Evolutionary conservation across 2,329 filamentous ascomycete species (phyloP).

Genomic region (Hypoxylon sp.): DNA sequence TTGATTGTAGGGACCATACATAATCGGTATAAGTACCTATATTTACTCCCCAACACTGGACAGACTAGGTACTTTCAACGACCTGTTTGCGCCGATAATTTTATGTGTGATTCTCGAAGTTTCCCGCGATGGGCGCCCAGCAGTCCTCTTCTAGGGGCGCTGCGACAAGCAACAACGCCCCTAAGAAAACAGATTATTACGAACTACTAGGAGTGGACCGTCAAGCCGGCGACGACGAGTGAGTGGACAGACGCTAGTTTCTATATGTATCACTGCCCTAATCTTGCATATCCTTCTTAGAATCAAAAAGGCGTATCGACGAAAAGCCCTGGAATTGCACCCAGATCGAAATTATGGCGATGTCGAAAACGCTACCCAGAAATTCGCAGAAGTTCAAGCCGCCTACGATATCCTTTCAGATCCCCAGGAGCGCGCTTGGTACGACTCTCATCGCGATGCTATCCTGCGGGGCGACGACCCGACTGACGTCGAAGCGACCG

Average conservation of each 20-base stretch:
- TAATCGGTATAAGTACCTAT: not conserved
- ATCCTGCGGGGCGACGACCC: slow-evolving; percentile 79
- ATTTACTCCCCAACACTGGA: not conserved
- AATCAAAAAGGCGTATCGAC: slow-evolving; percentile 93
- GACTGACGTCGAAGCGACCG: slow-evolving; percentile 63
- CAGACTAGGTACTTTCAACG: not conserved
- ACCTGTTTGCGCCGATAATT: not conserved
- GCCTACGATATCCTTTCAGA: slow-evolving; percentile 98
- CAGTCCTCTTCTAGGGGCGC: slow-evolving; percentile 64
- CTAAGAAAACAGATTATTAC: slow-evolving; percentile 83
- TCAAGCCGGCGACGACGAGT: slow-evolving; percentile 86
- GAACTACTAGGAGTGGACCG: slow-evolving; percentile 82
- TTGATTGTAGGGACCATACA: too few relatives aligned
- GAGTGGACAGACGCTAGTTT: slow-evolving; percentile 50
- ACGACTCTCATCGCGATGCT: slow-evolving; percentile 91
- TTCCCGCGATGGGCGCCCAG: slow-evolving; percentile 65
- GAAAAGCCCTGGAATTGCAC: slow-evolving; percentile 91
- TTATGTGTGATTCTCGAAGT: slow-evolving; percentile 44
- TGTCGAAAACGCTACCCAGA: slow-evolving; percentile 83
- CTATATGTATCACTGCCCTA: slow-evolving; percentile 4
- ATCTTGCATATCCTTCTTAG: slow-evolving; percentile 59
- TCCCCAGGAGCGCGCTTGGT: slow-evolving; percentile 96
- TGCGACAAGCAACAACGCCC: slow-evolving; percentile 48
- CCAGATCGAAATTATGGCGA: slow-evolving; percentile 94
- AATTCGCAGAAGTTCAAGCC: slow-evolving; percentile 92